Base-by-base conservation (phyloP, 805 yeast genomes). In the Candida gorgasii region DNA sequence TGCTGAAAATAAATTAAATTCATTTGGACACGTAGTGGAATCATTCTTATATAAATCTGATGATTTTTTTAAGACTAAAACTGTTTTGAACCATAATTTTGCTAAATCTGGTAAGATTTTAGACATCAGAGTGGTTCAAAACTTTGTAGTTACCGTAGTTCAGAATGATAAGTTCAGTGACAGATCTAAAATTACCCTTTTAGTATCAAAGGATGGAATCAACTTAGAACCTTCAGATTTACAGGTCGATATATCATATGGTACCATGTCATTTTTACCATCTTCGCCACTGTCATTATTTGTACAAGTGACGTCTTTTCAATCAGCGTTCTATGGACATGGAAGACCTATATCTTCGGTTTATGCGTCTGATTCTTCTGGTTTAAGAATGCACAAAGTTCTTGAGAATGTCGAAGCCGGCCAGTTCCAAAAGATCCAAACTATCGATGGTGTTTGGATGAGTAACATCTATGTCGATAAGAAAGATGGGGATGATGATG, bases 381-480 rank as follows among this genome's bases (percentile, higher is more conserved):
- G 89, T 1, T 58, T 77, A 23, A 68, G 63, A 41, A 82, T 78
- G 56, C 52, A 53, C 0, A 67, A 68, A 33, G 59, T 75, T n/a
- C 54, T 78, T 22, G 72, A 69, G 8, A 59, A 69, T 27, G 65
- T 75, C 9, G 55, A 63, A 32, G 68, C 67, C 16, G 78, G 76
- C 7, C 58, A 68, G 34, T 64, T 72, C 18, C 67, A 67, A 27
- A 74, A 73, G 47, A 67, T 81, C 14, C 69, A 73, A 45, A 69
- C 67, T 14, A 67, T 80, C 19, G 86, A 82, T 45, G 90, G 89
- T 8, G 73, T 78, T 12, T 75, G 85, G 76, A 53, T 84, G 36
- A 74, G 79, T 8, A 76, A 76, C 51, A 13, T 40, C 31, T 42
- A n/a, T n/a, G n/a, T 6, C 42, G 51, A 44, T 19, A 45, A 44